Evolutionary conservation across 2,329 filamentous ascomycete species (phyloP), one percentile per base, ranked within the genome.

Genomic region (Pezicula radicicola): DNA sequence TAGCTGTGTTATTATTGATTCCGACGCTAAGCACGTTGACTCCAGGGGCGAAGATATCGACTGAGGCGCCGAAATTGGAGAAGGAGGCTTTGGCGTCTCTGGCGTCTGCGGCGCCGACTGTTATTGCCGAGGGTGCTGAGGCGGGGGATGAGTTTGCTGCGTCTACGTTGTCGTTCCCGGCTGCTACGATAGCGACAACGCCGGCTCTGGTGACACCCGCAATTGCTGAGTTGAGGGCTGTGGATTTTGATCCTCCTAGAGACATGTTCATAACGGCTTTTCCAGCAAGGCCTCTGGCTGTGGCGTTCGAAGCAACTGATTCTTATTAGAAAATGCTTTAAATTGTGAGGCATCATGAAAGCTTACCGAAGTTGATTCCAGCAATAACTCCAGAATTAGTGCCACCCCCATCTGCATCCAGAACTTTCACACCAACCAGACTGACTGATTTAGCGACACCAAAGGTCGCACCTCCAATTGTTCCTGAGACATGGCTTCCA

Each of bases 241-340:
- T 56, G 1, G 73, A 75, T 53, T 62, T 62, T 28, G 62, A 55
- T 2, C 74, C 75, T 52, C 80, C 80, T 18, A 85, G 73, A 4
- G 81, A 84, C 79, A 85, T 81, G 74, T 84, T 85, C 74, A 85
- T 77, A 59, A 85, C 76, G 51, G 78, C 73, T 62, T 79, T 81
- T 62, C 79, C 78, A n/a, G 56, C 53, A 33, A 75, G 65, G 19
- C 70, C 70, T 55, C 68, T 69, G 35, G 65, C 50, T 40, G 63
- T 57, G 73, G 42, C 42, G 12, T 45, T 45, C 7, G 42, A 15
- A 16, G 42, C 42, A 30, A 45, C 42, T 45, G 21, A 8, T 8
- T 18, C 10, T 13, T 10, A 13, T 42, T 21, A 25, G 6, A 18
- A 56, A 42, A 74, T 70, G 42, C 82, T 72, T 55, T 63, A 85